Evolutionary conservation across 2,329 filamentous ascomycete genomes (phyloP).

Genomic region (Exserohilum turcica): DNA sequence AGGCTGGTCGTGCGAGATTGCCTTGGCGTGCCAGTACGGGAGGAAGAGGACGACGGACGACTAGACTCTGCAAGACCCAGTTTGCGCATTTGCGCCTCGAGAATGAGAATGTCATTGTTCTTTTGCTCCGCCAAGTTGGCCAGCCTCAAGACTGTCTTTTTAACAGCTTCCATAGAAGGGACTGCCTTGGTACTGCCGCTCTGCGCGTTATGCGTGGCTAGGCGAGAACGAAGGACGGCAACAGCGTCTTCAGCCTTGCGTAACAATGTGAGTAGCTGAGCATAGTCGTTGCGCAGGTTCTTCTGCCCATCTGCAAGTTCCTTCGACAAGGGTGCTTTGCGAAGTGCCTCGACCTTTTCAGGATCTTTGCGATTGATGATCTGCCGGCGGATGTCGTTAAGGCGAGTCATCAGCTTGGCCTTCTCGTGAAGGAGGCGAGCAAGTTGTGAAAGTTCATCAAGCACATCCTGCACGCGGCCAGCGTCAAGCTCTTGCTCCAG

Average conservation of each 20-base stretch:
- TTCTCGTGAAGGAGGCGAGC: conserved; percentile 72
- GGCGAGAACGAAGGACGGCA: conserved; percentile 76
- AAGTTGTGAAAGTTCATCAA: conserved; percentile 70
- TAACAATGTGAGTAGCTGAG: conserved; percentile 73
- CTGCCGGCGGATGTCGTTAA: conserved; percentile 78
- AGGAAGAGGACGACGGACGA: conserved; percentile 33
- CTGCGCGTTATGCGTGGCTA: conserved; percentile 63
- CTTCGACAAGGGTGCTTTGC: conserved; percentile 75
- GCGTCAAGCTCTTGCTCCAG: conserved; percentile 69
- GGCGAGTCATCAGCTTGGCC: conserved; percentile 69
- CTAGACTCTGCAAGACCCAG: conserved; percentile 50
- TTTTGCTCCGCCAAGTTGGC: conserved; percentile 90
- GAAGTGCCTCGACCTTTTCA: conserved; percentile 66
- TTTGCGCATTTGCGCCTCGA: conserved; percentile 84
- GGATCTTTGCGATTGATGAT: conserved; percentile 72
- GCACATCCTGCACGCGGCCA: conserved; percentile 70
- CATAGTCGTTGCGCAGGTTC: conserved; percentile 77
- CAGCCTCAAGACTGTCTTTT: conserved; percentile 90
- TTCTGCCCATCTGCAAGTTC: conserved; percentile 85
- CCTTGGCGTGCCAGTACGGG: conserved; percentile 26
- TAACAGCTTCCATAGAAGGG: conserved; percentile 89
- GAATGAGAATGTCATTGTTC: conserved; percentile 85
- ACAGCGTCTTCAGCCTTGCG: conserved; percentile 80
- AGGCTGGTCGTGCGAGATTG: conserved; percentile 20
- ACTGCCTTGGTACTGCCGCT: conserved; percentile 55